A percentile compares a stretch with the other conserved stretches of the same genome.
Conservation (phyloP, 345 rosid genomes). For the Orychophragmus violaceus region DNA sequence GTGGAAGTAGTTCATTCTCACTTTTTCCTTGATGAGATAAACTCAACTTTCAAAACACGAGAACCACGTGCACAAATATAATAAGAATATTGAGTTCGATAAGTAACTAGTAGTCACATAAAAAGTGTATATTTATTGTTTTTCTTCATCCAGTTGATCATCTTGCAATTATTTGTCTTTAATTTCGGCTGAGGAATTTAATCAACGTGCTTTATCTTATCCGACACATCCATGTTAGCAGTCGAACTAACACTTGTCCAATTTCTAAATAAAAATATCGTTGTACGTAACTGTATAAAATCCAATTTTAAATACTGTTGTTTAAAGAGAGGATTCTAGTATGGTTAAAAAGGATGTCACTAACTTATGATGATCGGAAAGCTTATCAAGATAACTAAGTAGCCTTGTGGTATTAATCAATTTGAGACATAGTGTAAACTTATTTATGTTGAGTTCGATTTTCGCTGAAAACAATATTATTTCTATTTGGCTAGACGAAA, state of each 20-base stretch:
- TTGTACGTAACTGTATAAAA: background rate
- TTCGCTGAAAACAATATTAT: too few species aligned
- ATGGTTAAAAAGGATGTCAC: background rate
- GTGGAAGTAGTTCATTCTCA: background rate
- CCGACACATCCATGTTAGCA: conserved; percentile 7
- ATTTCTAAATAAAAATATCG: background rate
- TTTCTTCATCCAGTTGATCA: background rate
- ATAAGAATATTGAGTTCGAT: background rate
- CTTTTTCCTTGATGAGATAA: background rate
- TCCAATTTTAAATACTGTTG: background rate
- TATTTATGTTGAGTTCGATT: too few species aligned
- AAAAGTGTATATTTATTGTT: background rate
- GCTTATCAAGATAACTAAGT: background rate
- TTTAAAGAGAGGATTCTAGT: background rate
- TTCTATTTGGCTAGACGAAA: too few species aligned
- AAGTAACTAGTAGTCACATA: conserved; percentile 5
- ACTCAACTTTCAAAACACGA: conserved; percentile 8
- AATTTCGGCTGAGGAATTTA: conserved; percentile 9
- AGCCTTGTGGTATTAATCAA: too few species aligned
- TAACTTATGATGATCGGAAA: background rate
- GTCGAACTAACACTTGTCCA: background rate
- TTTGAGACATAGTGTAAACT: too few species aligned
- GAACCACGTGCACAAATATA: conserved; percentile 18
- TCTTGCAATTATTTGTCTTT: background rate
- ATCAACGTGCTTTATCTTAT: conserved; percentile 7